Percentiles rank a stretch among this genome's conserved stretches.
These are phyloP conservation scores for Fraxinus dipetala DNA, from an alignment of 305 asterid genomes.

Conservation along the genomic window DNA sequence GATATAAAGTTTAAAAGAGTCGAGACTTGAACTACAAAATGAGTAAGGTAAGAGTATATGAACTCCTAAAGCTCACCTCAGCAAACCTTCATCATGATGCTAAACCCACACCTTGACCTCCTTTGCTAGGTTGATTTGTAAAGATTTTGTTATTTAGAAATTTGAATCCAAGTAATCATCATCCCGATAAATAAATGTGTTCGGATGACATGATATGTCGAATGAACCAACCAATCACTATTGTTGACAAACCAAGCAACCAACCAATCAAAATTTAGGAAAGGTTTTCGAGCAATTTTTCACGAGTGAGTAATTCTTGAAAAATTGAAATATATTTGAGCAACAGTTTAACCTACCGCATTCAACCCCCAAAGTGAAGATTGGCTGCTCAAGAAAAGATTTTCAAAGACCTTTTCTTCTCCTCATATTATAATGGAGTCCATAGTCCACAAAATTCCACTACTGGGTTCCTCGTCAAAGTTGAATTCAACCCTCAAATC, in stretches of 20 bases:
- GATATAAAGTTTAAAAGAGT: background rate
- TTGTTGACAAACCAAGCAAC: background rate
- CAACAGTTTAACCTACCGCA: background rate
- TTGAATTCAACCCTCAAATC: conserved; percentile 35
- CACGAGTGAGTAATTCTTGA: background rate
- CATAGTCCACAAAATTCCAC: background rate
- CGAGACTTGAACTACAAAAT: background rate
- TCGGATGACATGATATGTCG: background rate
- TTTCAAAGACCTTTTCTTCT: background rate
- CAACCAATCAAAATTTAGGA: background rate
- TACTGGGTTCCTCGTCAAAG: conserved; percentile 6
- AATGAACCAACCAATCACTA: background rate
- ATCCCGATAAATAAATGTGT: background rate
- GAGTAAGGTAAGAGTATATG: background rate
- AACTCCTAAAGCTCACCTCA: background rate
- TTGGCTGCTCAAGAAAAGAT: background rate
- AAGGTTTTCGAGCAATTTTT: background rate
- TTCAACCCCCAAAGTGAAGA: background rate
- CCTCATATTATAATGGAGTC: background rate
- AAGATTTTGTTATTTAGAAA: too few species aligned
- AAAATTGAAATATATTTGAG: background rate
- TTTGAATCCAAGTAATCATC: background rate
- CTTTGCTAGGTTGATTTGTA: background rate
- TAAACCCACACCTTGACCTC: background rate
- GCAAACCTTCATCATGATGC: background rate